These are phyloP conservation scores for Pochonia chlamydosporia DNA, from an alignment of 2,329 filamentous ascomycete species.

Conservation along the genomic window DNA sequence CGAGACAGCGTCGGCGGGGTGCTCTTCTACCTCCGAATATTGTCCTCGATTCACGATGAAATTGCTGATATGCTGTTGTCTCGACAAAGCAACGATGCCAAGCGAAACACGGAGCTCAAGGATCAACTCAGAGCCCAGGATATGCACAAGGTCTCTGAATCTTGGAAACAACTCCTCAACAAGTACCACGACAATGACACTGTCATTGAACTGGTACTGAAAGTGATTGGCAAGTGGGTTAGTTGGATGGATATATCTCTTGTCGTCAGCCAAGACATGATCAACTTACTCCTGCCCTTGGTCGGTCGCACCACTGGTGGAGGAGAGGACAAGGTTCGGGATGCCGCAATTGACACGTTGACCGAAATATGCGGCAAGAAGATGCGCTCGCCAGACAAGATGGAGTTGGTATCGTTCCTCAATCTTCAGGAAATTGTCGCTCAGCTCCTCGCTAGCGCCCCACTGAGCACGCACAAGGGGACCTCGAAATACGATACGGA, in stretches of 20 bases:
- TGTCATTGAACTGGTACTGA: conserved; percentile 82
- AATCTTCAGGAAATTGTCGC: conserved; percentile 80
- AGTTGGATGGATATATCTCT: conserved; percentile 98
- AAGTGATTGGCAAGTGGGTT: conserved; percentile 93
- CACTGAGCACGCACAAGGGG: conserved; percentile 70
- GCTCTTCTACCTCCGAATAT: conserved; percentile 80
- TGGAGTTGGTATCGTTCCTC: conserved; percentile 86
- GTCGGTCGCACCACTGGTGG: conserved; percentile 67
- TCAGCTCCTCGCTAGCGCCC: conserved; percentile 78
- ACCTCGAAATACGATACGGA: conserved; percentile 92
- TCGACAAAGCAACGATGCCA: conserved; percentile 70
- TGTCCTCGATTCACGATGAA: conserved; percentile 90
- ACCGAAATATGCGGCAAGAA: conserved; percentile 97
- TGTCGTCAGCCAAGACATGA: conserved; percentile 84
- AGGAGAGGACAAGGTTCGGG: conserved; percentile 71
- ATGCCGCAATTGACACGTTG: conserved; percentile 89
- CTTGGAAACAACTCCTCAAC: conserved; percentile 86
- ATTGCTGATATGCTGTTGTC: conserved; percentile 89
- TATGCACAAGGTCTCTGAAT: conserved; percentile 78
- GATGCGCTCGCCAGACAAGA: conserved; percentile 91
- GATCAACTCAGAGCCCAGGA: conserved; percentile 83
- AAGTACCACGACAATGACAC: conserved; percentile 67
- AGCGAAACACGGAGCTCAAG: conserved; percentile 84
- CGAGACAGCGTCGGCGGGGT: conserved; percentile 70
- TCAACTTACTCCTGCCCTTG: conserved; percentile 78